These are phyloP conservation scores for Boletus barrowsii DNA, from an alignment of 768 basidiomycete species.

Conservation along the genomic window DNA sequence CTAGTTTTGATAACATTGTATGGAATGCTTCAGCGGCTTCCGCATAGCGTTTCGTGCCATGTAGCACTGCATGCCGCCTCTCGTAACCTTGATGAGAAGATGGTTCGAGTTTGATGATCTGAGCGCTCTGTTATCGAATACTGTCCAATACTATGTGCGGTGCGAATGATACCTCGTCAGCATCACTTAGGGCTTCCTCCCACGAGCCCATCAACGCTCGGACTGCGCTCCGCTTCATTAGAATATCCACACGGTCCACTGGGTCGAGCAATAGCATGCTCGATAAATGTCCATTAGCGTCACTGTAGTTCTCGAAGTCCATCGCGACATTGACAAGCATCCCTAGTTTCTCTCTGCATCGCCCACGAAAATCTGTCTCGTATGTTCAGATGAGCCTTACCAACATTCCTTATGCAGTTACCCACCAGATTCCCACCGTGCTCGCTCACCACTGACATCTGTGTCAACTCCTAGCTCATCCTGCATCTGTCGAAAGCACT, in stretches of 20 bases:
- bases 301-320: neutral
- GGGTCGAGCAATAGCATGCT: neutral
- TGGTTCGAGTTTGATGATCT: slow-evolving; percentile 1
- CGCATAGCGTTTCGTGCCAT: too few relatives aligned
- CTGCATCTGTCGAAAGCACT: slow-evolving; percentile 2
- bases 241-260: neutral
- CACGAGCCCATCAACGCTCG: neutral
- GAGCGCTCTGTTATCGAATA: neutral
- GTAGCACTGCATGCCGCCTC: neutral
- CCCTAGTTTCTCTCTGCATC: neutral
- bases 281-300: neutral
- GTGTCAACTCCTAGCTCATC: neutral
- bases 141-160: too few relatives aligned
- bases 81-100: slow-evolving; percentile 4
- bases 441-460: neutral
- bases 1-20: too few relatives aligned
- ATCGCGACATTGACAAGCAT: neutral
- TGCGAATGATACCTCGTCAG: neutral
- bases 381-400: neutral
- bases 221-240: neutral
- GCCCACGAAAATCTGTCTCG: neutral
- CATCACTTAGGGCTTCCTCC: neutral
- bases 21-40: too few relatives aligned
- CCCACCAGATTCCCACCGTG: slow-evolving; percentile 7
- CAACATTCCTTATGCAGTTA: neutral